Evolutionary conservation across 179 eudicot genomes (phyloP).

Genomic region (Nepenthes alata): DNA sequence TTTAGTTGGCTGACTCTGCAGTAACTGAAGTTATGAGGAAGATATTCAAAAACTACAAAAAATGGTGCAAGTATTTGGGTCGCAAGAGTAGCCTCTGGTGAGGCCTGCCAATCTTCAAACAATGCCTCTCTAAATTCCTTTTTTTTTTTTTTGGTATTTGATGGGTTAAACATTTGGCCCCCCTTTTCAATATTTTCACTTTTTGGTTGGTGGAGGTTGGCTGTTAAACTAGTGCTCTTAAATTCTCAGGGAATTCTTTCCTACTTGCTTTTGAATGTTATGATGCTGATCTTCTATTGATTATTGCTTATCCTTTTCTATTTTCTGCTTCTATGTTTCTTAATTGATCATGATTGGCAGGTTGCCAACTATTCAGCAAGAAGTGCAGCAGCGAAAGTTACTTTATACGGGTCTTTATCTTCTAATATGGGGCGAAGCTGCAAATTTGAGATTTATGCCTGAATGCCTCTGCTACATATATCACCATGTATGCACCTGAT

Average conservation of each 20-base stretch:
- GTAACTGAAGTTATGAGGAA: constrained; percentile 59
- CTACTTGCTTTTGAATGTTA: not conserved
- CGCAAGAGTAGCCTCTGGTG: constrained; percentile 71
- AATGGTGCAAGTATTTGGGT: constrained; percentile 72
- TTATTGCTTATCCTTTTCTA: not conserved
- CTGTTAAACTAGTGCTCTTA: not conserved
- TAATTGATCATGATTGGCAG: not conserved
- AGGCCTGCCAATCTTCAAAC: constrained; percentile 5
- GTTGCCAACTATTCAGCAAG: constrained; percentile 56
- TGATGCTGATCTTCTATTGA: not conserved
- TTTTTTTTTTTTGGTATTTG: too few relatives aligned
- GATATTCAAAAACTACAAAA: constrained; percentile 64
- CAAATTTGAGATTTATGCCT: constrained; percentile 70
- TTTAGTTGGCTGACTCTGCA: constrained; percentile 56
- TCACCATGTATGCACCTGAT: constrained; percentile 40
- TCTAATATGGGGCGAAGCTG: constrained; percentile 79
- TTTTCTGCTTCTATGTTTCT: not conserved
- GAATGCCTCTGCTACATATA: constrained; percentile 76
- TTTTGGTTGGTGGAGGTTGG: too few relatives aligned
- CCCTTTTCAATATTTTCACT: too few relatives aligned
- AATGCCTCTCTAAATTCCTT: too few relatives aligned
- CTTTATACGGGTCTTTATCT: constrained; percentile 64
- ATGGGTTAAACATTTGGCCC: too few relatives aligned
- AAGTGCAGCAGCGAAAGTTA: constrained; percentile 60
- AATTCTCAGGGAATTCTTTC: not conserved